Conservation (phyloP, 176 grass and related monocot genomes). For the Carex myosuroides region DNA sequence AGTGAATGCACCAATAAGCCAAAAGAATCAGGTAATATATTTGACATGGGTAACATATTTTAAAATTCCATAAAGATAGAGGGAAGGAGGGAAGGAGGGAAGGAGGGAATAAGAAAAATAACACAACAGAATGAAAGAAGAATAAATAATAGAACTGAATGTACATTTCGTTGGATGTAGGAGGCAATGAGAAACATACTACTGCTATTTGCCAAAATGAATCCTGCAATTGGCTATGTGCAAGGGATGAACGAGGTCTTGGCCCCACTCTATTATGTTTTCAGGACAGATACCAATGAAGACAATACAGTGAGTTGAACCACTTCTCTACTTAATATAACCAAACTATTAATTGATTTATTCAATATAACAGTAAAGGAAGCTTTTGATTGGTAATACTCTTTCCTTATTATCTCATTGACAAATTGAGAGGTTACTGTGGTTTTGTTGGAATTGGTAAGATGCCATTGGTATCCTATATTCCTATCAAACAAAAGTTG, state of each 20-base stretch:
- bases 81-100: neutral
- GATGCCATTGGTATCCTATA: neutral
- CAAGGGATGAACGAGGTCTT: constrained; percentile 99
- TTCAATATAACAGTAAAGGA: neutral
- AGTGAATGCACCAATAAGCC: constrained; percentile 28
- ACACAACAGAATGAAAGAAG: neutral
- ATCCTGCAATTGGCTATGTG: constrained; percentile 81
- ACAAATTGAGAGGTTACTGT: neutral
- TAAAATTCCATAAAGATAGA: neutral
- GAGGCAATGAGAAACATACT: constrained; percentile 82
- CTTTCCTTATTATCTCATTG: neutral
- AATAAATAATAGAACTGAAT: constrained; percentile 1
- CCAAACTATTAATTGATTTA: neutral
- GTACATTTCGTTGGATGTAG: constrained; percentile 33
- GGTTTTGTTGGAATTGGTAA: neutral
- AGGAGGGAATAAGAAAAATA: neutral
- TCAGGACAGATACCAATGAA: constrained; percentile 48
- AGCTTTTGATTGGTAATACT: neutral
- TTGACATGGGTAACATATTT: neutral
- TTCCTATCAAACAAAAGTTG: neutral
- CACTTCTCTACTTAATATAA: neutral
- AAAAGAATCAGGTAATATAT: constrained; percentile 47
- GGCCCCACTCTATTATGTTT: constrained; percentile 79
- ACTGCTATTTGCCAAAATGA: constrained; percentile 87
- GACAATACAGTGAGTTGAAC: constrained; percentile 47